Percentiles rank a stretch among this genome's conserved stretches.
These are phyloP conservation scores for Porpolomopsis calyptriformis DNA, from an alignment of 768 basidiomycete species.

Conservation along the genomic window DNA sequence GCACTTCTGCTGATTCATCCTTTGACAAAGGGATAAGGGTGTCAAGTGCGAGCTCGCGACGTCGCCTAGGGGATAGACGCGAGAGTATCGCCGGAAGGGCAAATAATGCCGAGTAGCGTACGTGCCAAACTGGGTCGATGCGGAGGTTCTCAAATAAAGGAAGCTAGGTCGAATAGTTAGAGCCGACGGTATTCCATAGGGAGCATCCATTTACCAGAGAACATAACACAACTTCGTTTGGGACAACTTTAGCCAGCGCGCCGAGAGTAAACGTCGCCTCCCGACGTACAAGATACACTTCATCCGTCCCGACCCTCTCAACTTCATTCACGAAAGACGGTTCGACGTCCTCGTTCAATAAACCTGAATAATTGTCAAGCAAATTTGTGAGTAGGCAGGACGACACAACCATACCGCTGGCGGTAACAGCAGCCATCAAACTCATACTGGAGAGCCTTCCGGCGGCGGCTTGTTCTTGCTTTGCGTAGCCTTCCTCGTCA, in stretches of 20 bases:
- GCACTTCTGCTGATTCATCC: conserved; percentile 59
- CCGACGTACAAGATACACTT: conserved; percentile 67
- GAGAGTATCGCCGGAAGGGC: conserved; percentile 73
- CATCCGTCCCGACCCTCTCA: conserved; percentile 51
- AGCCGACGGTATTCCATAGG: conserved; percentile 5
- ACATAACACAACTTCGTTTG: conserved; percentile 55
- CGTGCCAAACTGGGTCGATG: conserved; percentile 65
- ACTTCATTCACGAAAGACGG: conserved; percentile 65
- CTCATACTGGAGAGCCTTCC: conserved; percentile 90
- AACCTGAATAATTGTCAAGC: conserved; percentile 27
- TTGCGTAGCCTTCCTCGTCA: conserved; percentile 20
- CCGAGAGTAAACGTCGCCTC: conserved; percentile 86
- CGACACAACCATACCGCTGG: conserved; percentile 45
- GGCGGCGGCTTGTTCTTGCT: conserved; percentile 63
- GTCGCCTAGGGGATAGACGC: conserved; percentile 46
- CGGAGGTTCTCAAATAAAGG: conserved; percentile 67
- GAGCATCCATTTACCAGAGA: conserved; percentile 41
- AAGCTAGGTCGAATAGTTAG: conserved; percentile 37
- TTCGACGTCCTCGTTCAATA: conserved; percentile 44
- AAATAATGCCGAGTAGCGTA: conserved; percentile 80
- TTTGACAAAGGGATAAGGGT: conserved; percentile 50
- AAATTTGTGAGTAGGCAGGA: not conserved
- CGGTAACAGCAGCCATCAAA: conserved; percentile 78
- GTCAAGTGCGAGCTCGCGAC: conserved; percentile 55
- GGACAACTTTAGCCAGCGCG: conserved; percentile 77